A percentile compares a stretch with the other conserved stretches of the same genome.
phyloP scores from a whole-genome alignment of 2,329 filamentous ascomycete species.

The Colletotrichum chlorophyti region DNA sequence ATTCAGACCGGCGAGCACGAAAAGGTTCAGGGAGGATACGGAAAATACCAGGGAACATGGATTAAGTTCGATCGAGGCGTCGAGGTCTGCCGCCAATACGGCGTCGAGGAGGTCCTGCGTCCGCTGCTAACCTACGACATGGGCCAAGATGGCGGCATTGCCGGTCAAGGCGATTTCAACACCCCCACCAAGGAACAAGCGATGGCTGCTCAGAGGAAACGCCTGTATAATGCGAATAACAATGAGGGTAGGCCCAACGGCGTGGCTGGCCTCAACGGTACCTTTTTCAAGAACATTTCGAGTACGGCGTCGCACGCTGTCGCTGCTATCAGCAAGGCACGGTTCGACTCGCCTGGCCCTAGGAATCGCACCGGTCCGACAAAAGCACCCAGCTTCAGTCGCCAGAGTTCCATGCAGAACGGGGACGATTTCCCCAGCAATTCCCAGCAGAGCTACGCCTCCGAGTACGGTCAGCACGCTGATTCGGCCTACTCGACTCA shows the following conservation, averaged over 20 bases:
- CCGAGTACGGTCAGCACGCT: constrained; percentile 76
- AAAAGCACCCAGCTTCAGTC: constrained; percentile 72
- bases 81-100: constrained; percentile 85
- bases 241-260: constrained; percentile 74
- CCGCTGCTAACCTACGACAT: constrained; percentile 83
- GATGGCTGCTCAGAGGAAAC: constrained; percentile 93
- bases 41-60: constrained; percentile 99
- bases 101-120: constrained; percentile 77
- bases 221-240: constrained; percentile 80
- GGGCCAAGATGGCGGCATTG: constrained; percentile 74
- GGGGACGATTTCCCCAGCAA: constrained; percentile 72
- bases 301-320: constrained; percentile 91
- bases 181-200: constrained; percentile 98
- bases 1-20: constrained; percentile 96
- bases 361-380: constrained; percentile 69
- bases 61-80: constrained; percentile 92
- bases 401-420: constrained; percentile 75
- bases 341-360: constrained; percentile 86
- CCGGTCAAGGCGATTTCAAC: constrained; percentile 79
- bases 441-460: constrained; percentile 84
- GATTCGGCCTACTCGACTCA: constrained; percentile 76
- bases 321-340: constrained; percentile 94
- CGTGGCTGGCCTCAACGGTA: constrained; percentile 66
- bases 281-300: constrained; percentile 97
- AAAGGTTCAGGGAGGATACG: constrained; percentile 97